Evolutionary conservation across 2,329 filamentous ascomycete species (phyloP).

Genomic region (Sporothrix luriei): DNA sequence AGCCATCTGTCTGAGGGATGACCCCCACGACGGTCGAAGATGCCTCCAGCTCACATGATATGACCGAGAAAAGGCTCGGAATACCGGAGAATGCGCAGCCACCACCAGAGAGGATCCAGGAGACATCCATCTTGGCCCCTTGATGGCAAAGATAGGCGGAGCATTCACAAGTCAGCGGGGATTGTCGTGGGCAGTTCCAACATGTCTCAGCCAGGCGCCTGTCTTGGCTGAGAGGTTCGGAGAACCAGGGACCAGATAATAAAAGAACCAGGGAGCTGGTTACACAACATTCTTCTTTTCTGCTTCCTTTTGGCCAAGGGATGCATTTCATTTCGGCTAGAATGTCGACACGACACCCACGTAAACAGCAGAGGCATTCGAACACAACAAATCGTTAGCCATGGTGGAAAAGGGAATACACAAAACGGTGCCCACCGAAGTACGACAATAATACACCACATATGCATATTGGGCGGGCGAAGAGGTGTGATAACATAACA

Average conservation of each 20-base stretch:
- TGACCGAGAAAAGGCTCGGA: neutral
- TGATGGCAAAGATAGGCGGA: neutral
- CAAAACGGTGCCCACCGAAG: too few relatives aligned
- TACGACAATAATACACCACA: too few relatives aligned
- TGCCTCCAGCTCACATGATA: neutral
- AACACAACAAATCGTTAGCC: neutral
- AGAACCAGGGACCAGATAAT: neutral
- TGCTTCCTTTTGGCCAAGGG: neutral
- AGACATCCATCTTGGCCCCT: neutral
- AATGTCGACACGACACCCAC: neutral
- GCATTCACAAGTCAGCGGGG: neutral
- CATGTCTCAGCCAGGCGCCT: slow-evolving; percentile 16
- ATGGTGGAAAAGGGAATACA: too few relatives aligned
- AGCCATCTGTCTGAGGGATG: neutral
- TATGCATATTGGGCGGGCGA: neutral
- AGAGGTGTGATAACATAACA: neutral
- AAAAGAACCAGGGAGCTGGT: neutral
- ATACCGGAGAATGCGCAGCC: neutral
- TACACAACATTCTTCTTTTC: slow-evolving; percentile 20
- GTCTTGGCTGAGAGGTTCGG: neutral
- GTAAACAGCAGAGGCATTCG: neutral
- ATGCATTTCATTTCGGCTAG: slow-evolving; percentile 5
- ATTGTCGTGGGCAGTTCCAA: neutral
- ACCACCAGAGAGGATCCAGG: neutral
- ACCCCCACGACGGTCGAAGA: slow-evolving; percentile 2